Base-by-base conservation (phyloP, 129 eudicot genomes). In the Flaveria sonorensis region DNA sequence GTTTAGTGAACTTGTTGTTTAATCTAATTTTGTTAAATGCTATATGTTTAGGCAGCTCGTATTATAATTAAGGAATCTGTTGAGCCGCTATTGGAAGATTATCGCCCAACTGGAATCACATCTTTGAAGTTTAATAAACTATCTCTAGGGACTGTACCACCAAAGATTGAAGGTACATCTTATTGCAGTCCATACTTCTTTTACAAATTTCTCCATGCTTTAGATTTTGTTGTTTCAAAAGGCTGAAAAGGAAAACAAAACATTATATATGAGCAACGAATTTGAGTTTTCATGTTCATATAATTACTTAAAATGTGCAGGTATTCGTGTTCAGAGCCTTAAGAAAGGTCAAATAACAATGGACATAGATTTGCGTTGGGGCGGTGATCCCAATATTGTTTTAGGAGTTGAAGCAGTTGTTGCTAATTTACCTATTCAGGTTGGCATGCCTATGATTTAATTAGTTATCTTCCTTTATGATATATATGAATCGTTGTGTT, bases 331-430 rank as follows among this genome's bases (percentile, higher is more conserved):
- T 84, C 99, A 94, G 83, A 94, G 96, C 89, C 92, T 91, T 55
- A 91, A 94, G 75, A 82, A 94, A 81, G 96, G 97, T 75, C 99
- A 94, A 85, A 89, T 94, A 40, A 94, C 93, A 63, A 91, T 94
- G 99, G 99, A 94, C 81, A 94, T 94, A 42, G 99, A 94, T 86
- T 76, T 94, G 36, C 90, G 99, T 14, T 94, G 97, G 97, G 99
- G 99, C 55, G 99, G 99, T 81, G 93, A 94, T 83, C 97, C 99
- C 7, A 94, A 81, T 75, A 94, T 94, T 42, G 72, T 94, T 43
- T 76, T 94, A 82, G 99, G 89, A 71, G 92, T 94, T 73, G 93
- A 87, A 87, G 97, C 96, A 59, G 70, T 84, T 62, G 90, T 94
- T 83, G 97, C 97, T 79, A 88, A 88, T 73, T 77, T 94, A 70